A percentile compares a stretch with the other conserved stretches of the same genome.
Conservation (phyloP, 1,284 basidiomycete genomes). For the Violaceomyces palustris region DNA sequence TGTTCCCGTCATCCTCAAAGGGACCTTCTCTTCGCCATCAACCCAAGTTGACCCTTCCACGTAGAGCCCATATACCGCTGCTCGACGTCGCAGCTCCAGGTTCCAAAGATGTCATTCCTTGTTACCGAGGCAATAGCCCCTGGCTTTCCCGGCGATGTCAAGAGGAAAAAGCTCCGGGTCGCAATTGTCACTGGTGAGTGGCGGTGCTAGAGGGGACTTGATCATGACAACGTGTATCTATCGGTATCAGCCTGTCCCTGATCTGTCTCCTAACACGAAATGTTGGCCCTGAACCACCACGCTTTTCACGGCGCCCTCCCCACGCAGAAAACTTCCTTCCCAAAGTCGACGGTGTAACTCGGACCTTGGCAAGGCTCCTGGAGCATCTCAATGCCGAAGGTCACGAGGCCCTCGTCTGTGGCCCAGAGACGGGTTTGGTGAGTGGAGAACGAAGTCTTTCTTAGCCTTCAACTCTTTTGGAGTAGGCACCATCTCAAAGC, state of each 20-base stretch:
- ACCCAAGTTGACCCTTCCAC: too few species aligned
- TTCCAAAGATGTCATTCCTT: too few species aligned
- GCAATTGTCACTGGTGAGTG: constrained; percentile 52
- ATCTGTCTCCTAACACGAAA: too few species aligned
- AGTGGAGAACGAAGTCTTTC: constrained; percentile 22
- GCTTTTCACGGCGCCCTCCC: too few species aligned
- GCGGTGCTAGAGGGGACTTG: not conserved
- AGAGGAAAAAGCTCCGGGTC: constrained; percentile 50
- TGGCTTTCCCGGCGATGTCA: constrained; percentile 32
- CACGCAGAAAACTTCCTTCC: constrained; percentile 62
- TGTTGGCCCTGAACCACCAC: not conserved
- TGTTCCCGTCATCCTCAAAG: too few species aligned
- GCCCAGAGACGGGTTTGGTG: constrained; percentile 58
- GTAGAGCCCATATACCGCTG: too few species aligned
- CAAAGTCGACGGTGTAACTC: constrained; percentile 60
- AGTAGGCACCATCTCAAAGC: too few species aligned
- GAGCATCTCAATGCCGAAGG: constrained; percentile 60
- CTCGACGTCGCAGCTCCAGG: too few species aligned
- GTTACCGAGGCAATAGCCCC: too few species aligned
- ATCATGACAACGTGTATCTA: not conserved
- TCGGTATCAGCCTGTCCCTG: too few species aligned
- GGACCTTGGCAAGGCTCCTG: constrained; percentile 59
- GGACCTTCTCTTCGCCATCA: too few species aligned
- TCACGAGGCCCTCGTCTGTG: constrained; percentile 59
- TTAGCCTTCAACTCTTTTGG: too few species aligned